These are phyloP conservation scores for Populus alba DNA, from an alignment of 345 rosid species.

Conservation along the genomic window DNA sequence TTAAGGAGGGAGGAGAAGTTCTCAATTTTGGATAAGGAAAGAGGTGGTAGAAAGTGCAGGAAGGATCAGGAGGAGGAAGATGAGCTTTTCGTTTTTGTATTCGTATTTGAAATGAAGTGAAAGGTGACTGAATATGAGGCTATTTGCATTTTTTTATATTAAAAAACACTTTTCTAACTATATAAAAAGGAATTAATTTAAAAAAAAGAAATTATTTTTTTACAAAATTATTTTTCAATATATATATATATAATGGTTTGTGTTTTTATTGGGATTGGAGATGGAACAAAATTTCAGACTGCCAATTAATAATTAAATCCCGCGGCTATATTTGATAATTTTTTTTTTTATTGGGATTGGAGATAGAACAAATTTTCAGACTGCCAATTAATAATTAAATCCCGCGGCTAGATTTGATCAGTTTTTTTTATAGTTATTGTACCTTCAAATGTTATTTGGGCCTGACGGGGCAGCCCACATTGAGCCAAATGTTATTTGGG, in stretches of 20 bases:
- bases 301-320: not conserved
- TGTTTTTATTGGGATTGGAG: not conserved
- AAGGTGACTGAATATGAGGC: not conserved
- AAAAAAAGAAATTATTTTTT: too few species aligned
- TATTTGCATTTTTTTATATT: too few species aligned
- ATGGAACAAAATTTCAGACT: not conserved
- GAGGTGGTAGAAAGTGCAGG: not conserved
- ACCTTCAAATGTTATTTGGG: not conserved
- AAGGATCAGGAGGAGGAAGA: not conserved
- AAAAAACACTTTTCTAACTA: too few species aligned
- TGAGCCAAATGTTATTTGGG: too few species aligned
- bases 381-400: not conserved
- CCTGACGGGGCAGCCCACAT: not conserved
- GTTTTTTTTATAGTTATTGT: not conserved
- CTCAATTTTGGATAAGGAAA: not conserved
- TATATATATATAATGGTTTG: too few species aligned
- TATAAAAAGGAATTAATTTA: too few species aligned
- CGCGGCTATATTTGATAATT: not conserved
- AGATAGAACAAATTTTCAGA: not conserved
- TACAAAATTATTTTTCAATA: too few species aligned
- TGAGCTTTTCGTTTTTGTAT: not conserved
- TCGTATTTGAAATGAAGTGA: not conserved
- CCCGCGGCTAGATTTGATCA: not conserved
- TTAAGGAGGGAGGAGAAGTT: slow-evolving; percentile 2
- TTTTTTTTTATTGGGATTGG: not conserved